Conservation (phyloP, 768 basidiomycete species). For the Leccinum pellstonianum region DNA sequence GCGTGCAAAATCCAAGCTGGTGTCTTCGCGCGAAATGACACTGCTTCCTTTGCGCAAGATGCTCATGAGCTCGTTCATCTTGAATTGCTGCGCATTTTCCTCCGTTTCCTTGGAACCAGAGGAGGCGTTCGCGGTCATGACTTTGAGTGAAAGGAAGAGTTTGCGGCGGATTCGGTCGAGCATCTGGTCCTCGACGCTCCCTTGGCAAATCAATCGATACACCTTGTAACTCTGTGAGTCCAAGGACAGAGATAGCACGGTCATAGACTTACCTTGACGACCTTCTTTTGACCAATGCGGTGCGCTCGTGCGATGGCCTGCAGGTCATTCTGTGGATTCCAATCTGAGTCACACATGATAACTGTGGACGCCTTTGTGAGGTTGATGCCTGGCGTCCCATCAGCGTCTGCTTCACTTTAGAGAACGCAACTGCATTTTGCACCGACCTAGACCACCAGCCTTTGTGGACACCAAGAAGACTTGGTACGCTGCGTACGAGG, state of each 20-base stretch:
- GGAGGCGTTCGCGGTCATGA: conserved; percentile 40
- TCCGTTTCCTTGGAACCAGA: conserved; percentile 22
- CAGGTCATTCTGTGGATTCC: conserved; percentile 76
- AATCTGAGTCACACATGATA: conserved; percentile 74
- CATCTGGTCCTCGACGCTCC: conserved; percentile 77
- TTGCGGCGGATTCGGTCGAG: conserved; percentile 70
- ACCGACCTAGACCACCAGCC: conserved; percentile 66
- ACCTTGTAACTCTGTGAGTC: conserved; percentile 40
- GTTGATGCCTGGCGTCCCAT: conserved; percentile 60
- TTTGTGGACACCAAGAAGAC: conserved; percentile 70
- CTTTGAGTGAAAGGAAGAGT: conserved; percentile 62
- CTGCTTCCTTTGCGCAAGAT: conserved; percentile 60
- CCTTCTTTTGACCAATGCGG: conserved; percentile 74
- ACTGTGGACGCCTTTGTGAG: conserved; percentile 79
- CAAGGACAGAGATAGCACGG: background rate
- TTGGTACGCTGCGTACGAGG: conserved; percentile 46
- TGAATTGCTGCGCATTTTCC: conserved; percentile 33
- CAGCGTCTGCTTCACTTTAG: conserved; percentile 6
- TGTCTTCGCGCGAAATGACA: conserved; percentile 42
- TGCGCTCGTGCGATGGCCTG: conserved; percentile 87
- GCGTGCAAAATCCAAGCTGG: conserved; percentile 39
- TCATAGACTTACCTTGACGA: conserved; percentile 48
- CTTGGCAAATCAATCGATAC: conserved; percentile 65
- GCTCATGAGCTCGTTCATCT: conserved; percentile 47
- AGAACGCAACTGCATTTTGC: background rate